Base-by-base conservation (phyloP, 2,329 filamentous ascomycete species). In the Fusarium dimerum region DNA sequence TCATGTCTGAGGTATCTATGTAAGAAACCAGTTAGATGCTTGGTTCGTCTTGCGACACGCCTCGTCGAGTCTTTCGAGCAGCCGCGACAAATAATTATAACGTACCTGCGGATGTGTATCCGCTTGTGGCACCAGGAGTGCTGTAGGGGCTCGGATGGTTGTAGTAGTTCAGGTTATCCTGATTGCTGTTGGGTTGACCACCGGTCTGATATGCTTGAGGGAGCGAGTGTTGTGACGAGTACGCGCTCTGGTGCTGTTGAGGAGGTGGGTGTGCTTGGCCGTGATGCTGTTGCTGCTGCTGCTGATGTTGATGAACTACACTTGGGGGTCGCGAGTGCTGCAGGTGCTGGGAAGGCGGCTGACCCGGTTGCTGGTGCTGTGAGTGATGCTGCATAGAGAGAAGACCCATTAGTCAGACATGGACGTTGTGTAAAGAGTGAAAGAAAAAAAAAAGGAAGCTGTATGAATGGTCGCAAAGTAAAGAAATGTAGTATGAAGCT, bases 31-130 rank as follows among this genome's bases (percentile, higher is more conserved):
- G 64, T 44, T 43, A 45, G 17, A 18, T 40, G 38, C n/a, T 44
- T 29, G 18, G 26, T n/a, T 17, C 30, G 34, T 54, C 45, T n/a
- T n/a, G 55, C 47, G 55, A 56, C 50, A 36, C 47, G 41, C 40
- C 40, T 42, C 29, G 45, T 5, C 13, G 36, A 13, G 20, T 32
- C 30, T 32, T 12, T 47, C 45, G 30, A 47, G 26, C 50, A 53
- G 44, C 43, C 43, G 18, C 39, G 17, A 38, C 48, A 45, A 18
- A n/a, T 43, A 32, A 47, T 3, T 16, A 42, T 32, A 56, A 79
- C 87, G 80, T 76, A 94, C 90, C 90, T 78, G 89, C 89, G 69
- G 91, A 90, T 59, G 90, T 87, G 74, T 96, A 96, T 76, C 89
- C 89, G 74, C 88, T 89, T 50, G 88, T 86, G 55, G 88, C 84